Evolutionary conservation across 73 alveolate genomes (phyloP).

Genomic region (Paramecium caudatum): DNA sequence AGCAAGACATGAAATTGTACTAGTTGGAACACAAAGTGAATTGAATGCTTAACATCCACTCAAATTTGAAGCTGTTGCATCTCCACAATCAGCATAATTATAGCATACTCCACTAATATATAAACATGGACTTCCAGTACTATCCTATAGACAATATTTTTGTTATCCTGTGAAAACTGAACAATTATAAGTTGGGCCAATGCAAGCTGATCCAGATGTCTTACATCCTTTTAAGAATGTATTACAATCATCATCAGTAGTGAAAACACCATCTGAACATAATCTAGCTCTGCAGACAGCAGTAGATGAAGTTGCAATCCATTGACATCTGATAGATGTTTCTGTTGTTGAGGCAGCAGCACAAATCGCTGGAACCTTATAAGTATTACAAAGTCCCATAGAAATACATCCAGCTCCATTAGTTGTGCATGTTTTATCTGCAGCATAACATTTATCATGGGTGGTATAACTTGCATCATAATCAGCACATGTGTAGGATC

Average conservation of each 20-base stretch:
- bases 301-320: constrained; percentile 36
- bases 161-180: not conserved
- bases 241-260: constrained; percentile 46
- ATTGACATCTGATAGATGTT: not conserved
- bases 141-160: constrained; percentile 2
- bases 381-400: not conserved
- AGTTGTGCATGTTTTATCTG: constrained; percentile 4
- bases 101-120: constrained; percentile 30
- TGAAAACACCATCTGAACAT: constrained; percentile 13
- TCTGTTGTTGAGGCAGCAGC: constrained; percentile 32
- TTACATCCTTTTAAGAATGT: constrained; percentile 31
- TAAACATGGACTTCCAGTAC: constrained; percentile 38
- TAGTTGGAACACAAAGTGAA: not conserved
- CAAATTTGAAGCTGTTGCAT: not conserved
- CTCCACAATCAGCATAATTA: constrained; percentile 14
- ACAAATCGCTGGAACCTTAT: not conserved
- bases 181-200: constrained; percentile 14
- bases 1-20: not conserved
- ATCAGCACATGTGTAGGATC: constrained; percentile 49
- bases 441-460: not conserved
- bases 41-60: not conserved
- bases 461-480: not conserved
- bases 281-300: constrained; percentile 12
- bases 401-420: constrained; percentile 57
- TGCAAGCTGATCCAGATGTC: constrained; percentile 18